Evolutionary conservation across 352 stramenopile genomes (phyloP), one percentile per base, ranked within the genome.

Genomic region (Phytophthora sp.): DNA sequence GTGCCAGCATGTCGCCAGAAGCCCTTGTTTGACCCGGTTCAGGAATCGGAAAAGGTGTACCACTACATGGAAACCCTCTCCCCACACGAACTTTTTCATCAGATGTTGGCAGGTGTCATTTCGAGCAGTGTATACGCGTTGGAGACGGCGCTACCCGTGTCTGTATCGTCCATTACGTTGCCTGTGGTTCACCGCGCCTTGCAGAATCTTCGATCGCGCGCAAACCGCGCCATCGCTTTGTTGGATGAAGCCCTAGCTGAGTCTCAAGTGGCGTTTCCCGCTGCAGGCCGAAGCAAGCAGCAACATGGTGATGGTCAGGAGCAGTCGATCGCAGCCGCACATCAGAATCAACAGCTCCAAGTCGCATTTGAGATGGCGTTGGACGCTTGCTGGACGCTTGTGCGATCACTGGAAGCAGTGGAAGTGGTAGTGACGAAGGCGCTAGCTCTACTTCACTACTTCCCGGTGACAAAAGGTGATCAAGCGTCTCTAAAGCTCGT

Each of bases 51-150:
- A 55, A 92, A 93, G 57, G 51, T 95, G 5, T 93, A 85, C 38
- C 81, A 95, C 57, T 93, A 93, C 54, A 72, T 95, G 42, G 86
- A 95, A 63, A 95, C 84, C 3, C 76, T 95, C 16, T 82, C 83
- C 5, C 83, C 85, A 0, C 78, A 88, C 42, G 84, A 92, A 36
- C 79, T 95, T 42, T 91, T 95, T 41, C 84, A 91, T 30, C 86
- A 95, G 63, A 90, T 91, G 76, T 72, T 93, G 12, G 75, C 78
- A 7, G 84, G 75, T 23, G 77, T 70, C 6, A 88, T 93, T 15
- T 75, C 81, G 1, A 86, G 77, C 52, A 80, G 71, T 45, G 73
- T 85, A n/a, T 79, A 75, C 26, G 78, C 81, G n/a, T 51, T 91
- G 31, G 75, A 88, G 38, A 82, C 72, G 33, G 65, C 80, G 9